Percentiles rank a stretch among this genome's conserved stretches.
Conservation (phyloP, 2,329 filamentous ascomycete genomes). For the Pseudogymnoascus sp. region DNA sequence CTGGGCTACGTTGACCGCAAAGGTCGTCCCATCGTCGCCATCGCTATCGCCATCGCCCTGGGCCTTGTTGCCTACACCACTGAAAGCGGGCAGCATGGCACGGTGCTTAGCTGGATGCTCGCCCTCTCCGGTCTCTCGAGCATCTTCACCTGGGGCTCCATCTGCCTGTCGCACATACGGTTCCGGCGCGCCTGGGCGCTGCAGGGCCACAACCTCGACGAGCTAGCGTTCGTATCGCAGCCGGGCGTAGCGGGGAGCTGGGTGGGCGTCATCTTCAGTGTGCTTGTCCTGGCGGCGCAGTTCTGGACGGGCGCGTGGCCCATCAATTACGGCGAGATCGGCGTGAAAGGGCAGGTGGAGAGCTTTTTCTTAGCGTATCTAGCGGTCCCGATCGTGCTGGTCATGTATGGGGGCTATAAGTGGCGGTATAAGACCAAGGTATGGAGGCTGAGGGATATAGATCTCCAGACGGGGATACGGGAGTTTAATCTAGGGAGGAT, state of each 20-base stretch:
- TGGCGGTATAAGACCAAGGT: conserved; percentile 65
- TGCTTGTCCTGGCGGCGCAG: conserved; percentile 58
- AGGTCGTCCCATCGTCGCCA: conserved; percentile 72
- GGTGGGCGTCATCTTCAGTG: conserved; percentile 69
- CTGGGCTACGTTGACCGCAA: conserved; percentile 76
- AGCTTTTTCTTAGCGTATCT: conserved; percentile 45
- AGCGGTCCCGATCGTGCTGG: conserved; percentile 59
- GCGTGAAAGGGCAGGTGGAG: no score
- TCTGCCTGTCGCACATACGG: no score
- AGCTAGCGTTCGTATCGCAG: no score
- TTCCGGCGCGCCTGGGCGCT: no score
- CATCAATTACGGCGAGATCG: no score
- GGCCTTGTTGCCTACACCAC: conserved; percentile 76
- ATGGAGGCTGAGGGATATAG: conserved; percentile 67
- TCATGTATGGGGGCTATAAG: conserved; percentile 71
- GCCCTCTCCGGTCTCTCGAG: no score
- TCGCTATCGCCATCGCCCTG: conserved; percentile 58
- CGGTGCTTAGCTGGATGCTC: conserved; percentile 69
- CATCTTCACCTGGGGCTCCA: no score
- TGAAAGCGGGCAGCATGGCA: conserved; percentile 47
- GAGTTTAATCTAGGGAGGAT: conserved; percentile 69
- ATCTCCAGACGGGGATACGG: conserved; percentile 76
- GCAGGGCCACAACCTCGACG: no score
- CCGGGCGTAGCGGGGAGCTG: conserved; percentile 63
- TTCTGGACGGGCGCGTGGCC: conserved; percentile 54